Conservation (phyloP, 192 early-diverging fungal species). For the Dissophora globulifera region DNA sequence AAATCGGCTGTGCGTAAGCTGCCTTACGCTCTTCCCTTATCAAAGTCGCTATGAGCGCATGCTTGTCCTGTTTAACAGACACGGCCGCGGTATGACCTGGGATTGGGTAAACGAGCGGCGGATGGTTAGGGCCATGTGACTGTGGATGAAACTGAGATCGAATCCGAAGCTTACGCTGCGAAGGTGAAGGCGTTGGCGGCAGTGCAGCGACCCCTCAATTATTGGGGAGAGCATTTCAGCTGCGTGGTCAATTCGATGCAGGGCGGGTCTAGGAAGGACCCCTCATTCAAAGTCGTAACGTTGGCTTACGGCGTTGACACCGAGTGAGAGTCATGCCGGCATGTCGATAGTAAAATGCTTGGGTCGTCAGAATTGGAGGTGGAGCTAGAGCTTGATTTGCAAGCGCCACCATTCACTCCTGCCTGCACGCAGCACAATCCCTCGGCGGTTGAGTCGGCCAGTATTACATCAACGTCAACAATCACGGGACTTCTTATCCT, state of each 20-base stretch:
- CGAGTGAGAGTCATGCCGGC: constrained; percentile 42
- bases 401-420: constrained; percentile 13
- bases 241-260: constrained; percentile 1
- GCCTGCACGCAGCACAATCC: no score
- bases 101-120: constrained; percentile 39
- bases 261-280: background rate
- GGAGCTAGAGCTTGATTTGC: background rate
- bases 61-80: constrained; percentile 29
- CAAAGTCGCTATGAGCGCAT: constrained; percentile 23
- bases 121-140: no score
- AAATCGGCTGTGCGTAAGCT: constrained; percentile 35
- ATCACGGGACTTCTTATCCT: constrained; percentile 14
- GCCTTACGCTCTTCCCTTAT: constrained; percentile 34
- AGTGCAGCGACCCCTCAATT: constrained; percentile 5
- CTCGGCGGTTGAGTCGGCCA: no score
- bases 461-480: no score
- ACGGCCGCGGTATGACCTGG: constrained; percentile 41
- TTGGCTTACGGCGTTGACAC: constrained; percentile 18
- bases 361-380: no score
- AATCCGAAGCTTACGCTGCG: background rate
- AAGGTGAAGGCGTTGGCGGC: background rate
- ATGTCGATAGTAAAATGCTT: constrained; percentile 12
- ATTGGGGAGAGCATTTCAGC: constrained; percentile 44
- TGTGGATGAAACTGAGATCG: no score
- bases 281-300: constrained; percentile 34